Evolutionary conservation across 805 yeast genomes (phyloP), one percentile per base, ranked within the genome.

Genomic region (Tetrapisispora fleetii): DNA sequence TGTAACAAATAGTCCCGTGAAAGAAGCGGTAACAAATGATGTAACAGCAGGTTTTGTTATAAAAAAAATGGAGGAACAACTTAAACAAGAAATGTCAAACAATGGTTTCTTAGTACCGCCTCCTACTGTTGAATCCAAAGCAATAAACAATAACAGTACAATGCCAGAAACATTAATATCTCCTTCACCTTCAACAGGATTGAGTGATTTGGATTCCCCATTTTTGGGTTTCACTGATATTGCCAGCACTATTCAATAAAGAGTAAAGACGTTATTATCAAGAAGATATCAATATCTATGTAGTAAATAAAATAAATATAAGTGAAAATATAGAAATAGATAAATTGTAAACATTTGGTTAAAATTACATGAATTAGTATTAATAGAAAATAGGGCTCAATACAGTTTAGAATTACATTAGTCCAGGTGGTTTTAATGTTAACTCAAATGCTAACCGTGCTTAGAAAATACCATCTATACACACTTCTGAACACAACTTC

Each of bases 131-230:
- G 40, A 22, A 22, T 17, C 32, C 13, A 14, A 32, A 32, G n/a
- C 35, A 14, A 32, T 39, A 32, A 45, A 32, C 39, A 21, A 18
- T 37, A 40, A 43, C 40, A 32, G n/a, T 24, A 45, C 30, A 8
- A 35, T 13, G n/a, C 4, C 37, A 41, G 37, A 41, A 16, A 41
- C 44, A 32, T 18, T 53, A 11, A 37, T 53, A 32, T 50, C 57
- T 18, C 56, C 58, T 30, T 50, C 55, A n/a, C 51, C 51, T 17
- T 50, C 56, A 35, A 45, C 55, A 19, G 51, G 52, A 16, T 50
- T 46, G n/a, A 52, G 54, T 40, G 55, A 44, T 73, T 76, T 62
- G 65, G 52, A 51, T 18, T 46, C 53, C 8, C 51, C 53, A 28
- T 40, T 40, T 17, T 27, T 22, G n/a, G 32, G n/a, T 16, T 35